Evolutionary conservation across 495 filamentous ascomycete genomes (phyloP).

Genomic region (Podospora pseudoanserina): DNA sequence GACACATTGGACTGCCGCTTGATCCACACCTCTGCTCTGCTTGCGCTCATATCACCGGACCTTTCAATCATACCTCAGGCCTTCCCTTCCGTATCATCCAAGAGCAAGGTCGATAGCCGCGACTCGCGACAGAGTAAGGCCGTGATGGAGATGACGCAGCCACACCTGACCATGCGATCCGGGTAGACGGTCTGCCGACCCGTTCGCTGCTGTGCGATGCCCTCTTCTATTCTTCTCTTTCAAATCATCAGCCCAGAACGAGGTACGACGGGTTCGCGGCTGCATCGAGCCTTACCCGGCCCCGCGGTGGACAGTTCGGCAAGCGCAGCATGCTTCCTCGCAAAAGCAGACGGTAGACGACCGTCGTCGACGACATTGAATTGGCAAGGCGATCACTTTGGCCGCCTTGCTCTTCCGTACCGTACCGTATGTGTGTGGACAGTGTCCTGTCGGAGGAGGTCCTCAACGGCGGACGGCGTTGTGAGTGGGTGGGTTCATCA

Average conservation of each 20-base stretch:
- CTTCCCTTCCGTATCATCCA: not conserved
- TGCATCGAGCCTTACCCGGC: constrained; percentile 17
- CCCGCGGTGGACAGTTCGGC: constrained; percentile 3
- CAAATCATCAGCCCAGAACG: not conserved
- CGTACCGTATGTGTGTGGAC: not conserved
- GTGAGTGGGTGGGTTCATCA: constrained; percentile 3
- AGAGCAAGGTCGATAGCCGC: constrained; percentile 10
- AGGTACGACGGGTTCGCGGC: constrained; percentile 12
- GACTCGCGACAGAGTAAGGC: constrained; percentile 11
- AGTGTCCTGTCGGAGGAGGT: not conserved
- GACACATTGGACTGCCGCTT: not conserved
- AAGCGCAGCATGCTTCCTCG: constrained; percentile 8
- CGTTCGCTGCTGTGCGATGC: constrained; percentile 25
- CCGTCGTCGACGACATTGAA: not conserved
- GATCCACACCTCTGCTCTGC: not conserved
- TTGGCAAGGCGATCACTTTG: constrained; percentile 5
- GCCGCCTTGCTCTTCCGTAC: not conserved
- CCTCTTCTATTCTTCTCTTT: constrained; percentile 10
- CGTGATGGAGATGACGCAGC: constrained; percentile 8
- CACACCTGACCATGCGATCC: not conserved
- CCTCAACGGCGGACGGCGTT: not conserved
- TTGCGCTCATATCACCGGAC: not conserved
- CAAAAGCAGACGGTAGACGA: not conserved
- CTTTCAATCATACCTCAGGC: not conserved
- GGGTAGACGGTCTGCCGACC: constrained; percentile 28